These are phyloP conservation scores for Ochetophila trinervis DNA, from an alignment of 306 rosid species.

Conservation along the genomic window DNA sequence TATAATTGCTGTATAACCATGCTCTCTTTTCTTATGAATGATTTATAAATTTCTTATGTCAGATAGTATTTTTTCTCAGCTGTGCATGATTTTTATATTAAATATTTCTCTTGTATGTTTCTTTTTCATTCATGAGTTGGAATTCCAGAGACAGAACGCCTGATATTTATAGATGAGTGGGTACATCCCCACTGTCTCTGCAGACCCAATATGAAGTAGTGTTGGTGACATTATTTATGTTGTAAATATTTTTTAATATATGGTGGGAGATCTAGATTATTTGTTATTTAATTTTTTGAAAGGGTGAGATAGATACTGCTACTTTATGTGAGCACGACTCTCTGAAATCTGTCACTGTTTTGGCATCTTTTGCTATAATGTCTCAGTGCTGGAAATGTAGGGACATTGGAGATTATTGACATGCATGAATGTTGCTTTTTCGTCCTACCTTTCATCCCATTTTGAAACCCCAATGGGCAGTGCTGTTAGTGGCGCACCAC, in stretches of 20 bases:
- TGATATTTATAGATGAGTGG: neutral
- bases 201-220: slow-evolving; percentile 2
- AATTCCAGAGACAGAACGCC: slow-evolving; percentile 4
- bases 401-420: slow-evolving; percentile 24
- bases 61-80: too few species aligned
- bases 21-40: slow-evolving; percentile 5
- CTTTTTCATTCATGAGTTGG: slow-evolving; percentile 3
- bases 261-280: slow-evolving; percentile 8
- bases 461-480: slow-evolving; percentile 6
- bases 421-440: slow-evolving; percentile 22
- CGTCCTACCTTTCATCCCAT: neutral
- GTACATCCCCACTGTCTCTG: too few species aligned
- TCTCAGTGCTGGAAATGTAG: slow-evolving; percentile 11
- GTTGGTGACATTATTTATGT: neutral
- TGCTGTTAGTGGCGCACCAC: slow-evolving; percentile 31
- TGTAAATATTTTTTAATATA: slow-evolving; percentile 16
- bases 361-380: neutral
- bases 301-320: neutral
- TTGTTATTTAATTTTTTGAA: neutral
- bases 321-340: slow-evolving; percentile 26
- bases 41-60: neutral
- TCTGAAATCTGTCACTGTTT: slow-evolving; percentile 7
- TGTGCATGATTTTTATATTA: too few species aligned
- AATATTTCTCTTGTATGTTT: neutral
- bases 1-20: neutral